These are phyloP conservation scores for Nannochloropsis gaditana DNA, from an alignment of 108 stramenopile genomes.

Conservation along the genomic window DNA sequence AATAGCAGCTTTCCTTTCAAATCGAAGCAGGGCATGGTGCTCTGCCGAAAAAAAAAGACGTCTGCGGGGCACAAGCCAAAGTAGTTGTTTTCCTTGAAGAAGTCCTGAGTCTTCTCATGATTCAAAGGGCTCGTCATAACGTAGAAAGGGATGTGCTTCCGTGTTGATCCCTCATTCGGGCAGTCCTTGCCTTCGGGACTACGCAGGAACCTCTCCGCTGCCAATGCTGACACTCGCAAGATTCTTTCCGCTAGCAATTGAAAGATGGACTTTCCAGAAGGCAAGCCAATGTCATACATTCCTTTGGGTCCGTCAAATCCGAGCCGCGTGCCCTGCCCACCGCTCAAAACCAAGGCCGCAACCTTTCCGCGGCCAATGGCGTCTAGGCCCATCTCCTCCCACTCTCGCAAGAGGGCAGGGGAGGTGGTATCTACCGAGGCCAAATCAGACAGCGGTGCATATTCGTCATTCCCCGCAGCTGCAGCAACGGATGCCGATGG, in stretches of 20 bases:
- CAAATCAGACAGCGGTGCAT: neutral
- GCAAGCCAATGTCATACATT: conserved; percentile 85
- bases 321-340: conserved; percentile 93
- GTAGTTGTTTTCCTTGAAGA: conserved; percentile 64
- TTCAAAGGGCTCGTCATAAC: conserved; percentile 97
- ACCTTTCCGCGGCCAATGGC: conserved; percentile 61
- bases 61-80: conserved; percentile 70
- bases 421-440: neutral
- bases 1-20: conserved; percentile 83
- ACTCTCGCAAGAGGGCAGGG: conserved; percentile 15
- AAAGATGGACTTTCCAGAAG: conserved; percentile 72
- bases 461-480: neutral
- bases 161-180: neutral
- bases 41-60: conserved; percentile 84
- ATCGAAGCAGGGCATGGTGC: conserved; percentile 17
- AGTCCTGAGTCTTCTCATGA: conserved; percentile 69
- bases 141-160: conserved; percentile 65
- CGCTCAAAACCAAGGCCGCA: conserved; percentile 80
- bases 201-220: conserved; percentile 5
- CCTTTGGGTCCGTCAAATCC: conserved; percentile 93
- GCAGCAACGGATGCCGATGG: conserved; percentile 15
- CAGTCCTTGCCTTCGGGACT: neutral
- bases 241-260: conserved; percentile 76
- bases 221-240: conserved; percentile 52
- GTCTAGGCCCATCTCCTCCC: conserved; percentile 36